Conservation (phyloP, 371 early-diverging fungal genomes). For the Rhizopus delemar region DNA sequence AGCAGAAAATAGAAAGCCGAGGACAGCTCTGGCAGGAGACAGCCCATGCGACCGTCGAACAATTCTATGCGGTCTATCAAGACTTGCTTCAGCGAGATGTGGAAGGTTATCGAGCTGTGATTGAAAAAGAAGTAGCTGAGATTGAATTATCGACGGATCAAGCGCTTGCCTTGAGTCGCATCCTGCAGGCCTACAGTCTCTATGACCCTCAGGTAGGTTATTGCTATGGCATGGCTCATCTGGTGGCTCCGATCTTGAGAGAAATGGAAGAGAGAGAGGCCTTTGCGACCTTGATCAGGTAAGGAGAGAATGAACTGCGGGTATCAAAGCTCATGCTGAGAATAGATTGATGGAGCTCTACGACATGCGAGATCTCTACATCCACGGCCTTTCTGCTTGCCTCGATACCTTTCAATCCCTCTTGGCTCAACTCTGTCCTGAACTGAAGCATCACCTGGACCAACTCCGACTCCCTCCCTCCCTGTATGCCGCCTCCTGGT, state of each 20-base stretch:
- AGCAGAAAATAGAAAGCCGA: slow-evolving; percentile 49
- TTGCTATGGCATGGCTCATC: slow-evolving; percentile 86
- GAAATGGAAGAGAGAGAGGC: slow-evolving; percentile 90
- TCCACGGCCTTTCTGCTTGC: slow-evolving; percentile 73
- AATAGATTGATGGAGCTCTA: slow-evolving; percentile 78
- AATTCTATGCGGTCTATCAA: slow-evolving; percentile 69
- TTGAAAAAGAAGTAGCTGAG: slow-evolving; percentile 74
- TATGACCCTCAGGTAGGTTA: slow-evolving; percentile 92
- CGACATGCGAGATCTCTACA: slow-evolving; percentile 72
- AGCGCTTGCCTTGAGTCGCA: slow-evolving; percentile 57
- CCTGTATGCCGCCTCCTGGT: slow-evolving; percentile 92
- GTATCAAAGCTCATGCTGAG: slow-evolving; percentile 16
- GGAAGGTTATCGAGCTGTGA: slow-evolving; percentile 38
- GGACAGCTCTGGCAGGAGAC: slow-evolving; percentile 88
- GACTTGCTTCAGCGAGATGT: slow-evolving; percentile 25
- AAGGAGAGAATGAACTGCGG: not conserved
- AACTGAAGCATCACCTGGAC: slow-evolving; percentile 69
- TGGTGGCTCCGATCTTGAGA: slow-evolving; percentile 81
- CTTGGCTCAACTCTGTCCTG: slow-evolving; percentile 75
- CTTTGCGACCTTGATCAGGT: slow-evolving; percentile 78
- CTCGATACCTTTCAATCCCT: slow-evolving; percentile 85
- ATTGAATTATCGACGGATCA: slow-evolving; percentile 14
- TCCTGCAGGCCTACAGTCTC: slow-evolving; percentile 86
- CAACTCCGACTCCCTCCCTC: slow-evolving; percentile 72
- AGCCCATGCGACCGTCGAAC: slow-evolving; percentile 65